A percentile compares a stretch with the other conserved stretches of the same genome.
These are phyloP conservation scores for Suhomyces choctaworum DNA, from an alignment of 1,139 yeast genomes.

Conservation along the genomic window DNA sequence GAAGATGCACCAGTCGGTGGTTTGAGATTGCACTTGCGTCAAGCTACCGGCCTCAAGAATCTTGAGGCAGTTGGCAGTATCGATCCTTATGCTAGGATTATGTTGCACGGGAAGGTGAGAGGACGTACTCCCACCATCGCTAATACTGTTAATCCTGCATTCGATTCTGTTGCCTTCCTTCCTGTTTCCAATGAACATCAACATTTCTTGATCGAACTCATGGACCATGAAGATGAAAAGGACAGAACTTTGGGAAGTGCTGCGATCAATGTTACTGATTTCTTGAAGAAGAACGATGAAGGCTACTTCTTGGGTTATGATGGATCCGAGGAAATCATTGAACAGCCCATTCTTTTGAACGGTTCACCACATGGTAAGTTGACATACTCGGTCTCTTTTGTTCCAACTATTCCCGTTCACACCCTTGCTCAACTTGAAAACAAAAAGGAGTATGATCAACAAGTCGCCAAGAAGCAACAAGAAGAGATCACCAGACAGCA, in stretches of 20 bases:
- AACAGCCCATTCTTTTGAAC: conserved; percentile 47
- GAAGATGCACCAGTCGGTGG: conserved; percentile 66
- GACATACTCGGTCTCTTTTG: conserved; percentile 58
- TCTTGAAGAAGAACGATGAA: conserved; percentile 44
- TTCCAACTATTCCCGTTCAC: conserved; percentile 64
- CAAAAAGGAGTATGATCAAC: conserved; percentile 34
- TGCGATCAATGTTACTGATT: conserved; percentile 50
- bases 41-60: conserved; percentile 57
- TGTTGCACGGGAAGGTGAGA: conserved; percentile 56
- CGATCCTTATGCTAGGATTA: conserved; percentile 68
- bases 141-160: conserved; percentile 57
- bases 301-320: conserved; percentile 53
- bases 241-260: conserved; percentile 66
- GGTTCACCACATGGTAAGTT: conserved; percentile 51
- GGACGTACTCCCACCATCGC: conserved; percentile 57
- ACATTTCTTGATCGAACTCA: conserved; percentile 54
- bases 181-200: conserved; percentile 67
- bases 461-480: conserved; percentile 32
- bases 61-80: conserved; percentile 66
- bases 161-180: conserved; percentile 57
- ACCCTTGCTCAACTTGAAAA: conserved; percentile 54
- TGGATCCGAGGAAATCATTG: conserved; percentile 47
- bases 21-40: conserved; percentile 56
- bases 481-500: conserved; percentile 36
- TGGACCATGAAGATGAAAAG: conserved; percentile 67